phyloP scores from a whole-genome alignment of 345 rosid genomes.

The Hibiscus mutabilis region DNA sequence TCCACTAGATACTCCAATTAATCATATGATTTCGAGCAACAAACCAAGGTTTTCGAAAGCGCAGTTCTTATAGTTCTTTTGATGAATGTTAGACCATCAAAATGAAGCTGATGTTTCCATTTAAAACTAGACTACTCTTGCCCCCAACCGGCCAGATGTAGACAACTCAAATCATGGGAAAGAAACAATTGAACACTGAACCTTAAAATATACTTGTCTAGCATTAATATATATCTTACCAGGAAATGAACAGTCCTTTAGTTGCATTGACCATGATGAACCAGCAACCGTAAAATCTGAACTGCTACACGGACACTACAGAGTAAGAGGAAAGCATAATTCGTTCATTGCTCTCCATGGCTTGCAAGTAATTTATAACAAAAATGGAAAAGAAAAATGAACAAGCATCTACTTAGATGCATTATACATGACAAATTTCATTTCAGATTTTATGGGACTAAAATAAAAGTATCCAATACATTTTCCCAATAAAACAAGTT shows the following conservation, averaged over 20 bases:
- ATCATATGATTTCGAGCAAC: not conserved
- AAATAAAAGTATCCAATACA: conserved; percentile 4
- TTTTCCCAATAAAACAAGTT: too few relatives aligned
- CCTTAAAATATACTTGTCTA: not conserved
- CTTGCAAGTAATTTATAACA: not conserved
- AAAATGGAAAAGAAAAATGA: not conserved
- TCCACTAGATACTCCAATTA: not conserved
- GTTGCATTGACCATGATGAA: conserved; percentile 72
- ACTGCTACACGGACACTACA: conserved; percentile 13
- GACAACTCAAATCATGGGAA: not conserved
- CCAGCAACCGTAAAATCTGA: conserved; percentile 12
- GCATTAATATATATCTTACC: conserved; percentile 30
- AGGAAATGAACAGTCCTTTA: conserved; percentile 71
- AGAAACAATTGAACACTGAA: not conserved
- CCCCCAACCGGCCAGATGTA: not conserved
- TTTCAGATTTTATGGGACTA: not conserved
- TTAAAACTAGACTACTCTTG: not conserved
- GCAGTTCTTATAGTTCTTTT: not conserved
- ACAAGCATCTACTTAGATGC: not conserved
- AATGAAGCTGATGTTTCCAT: not conserved
- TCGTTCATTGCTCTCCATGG: not conserved
- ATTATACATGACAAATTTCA: not conserved
- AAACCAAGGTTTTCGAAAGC: not conserved
- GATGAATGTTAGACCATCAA: not conserved
- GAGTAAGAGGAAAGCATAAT: conserved; percentile 1